Evolutionary conservation across 129 eudicot species (phyloP).

Genomic region (sunflower (Helianthus annuus)): DNA sequence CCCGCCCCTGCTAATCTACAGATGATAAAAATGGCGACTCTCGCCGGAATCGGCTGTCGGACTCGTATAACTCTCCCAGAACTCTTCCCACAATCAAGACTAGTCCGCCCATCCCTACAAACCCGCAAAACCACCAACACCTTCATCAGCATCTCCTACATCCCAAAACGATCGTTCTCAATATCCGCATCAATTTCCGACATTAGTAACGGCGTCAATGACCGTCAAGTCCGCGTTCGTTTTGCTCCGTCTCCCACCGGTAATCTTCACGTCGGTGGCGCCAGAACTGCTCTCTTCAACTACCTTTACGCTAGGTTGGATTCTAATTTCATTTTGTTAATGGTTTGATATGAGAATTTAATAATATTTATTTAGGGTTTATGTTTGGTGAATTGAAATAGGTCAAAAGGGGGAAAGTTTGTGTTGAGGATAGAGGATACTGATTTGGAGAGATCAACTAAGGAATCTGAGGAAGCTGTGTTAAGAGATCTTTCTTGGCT

Average conservation of each 20-base stretch:
- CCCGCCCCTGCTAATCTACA: background rate
- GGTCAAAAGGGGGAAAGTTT: conserved; percentile 90
- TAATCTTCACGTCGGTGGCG: conserved; percentile 92
- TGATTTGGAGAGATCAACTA: conserved; percentile 87
- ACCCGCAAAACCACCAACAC: conserved; percentile 12
- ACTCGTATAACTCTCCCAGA: conserved; percentile 1
- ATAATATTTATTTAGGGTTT: too few species aligned
- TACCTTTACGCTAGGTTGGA: conserved; percentile 69
- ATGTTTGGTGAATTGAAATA: conserved; percentile 5
- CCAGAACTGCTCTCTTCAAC: conserved; percentile 81
- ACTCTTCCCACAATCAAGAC: conserved; percentile 17
- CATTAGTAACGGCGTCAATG: background rate
- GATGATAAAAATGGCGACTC: conserved; percentile 34
- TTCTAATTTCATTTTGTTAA: background rate
- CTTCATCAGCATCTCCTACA: conserved; percentile 2
- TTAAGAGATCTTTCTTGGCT: conserved; percentile 86
- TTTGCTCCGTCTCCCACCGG: conserved; percentile 98
- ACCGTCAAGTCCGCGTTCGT: conserved; percentile 69
- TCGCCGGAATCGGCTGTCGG: conserved; percentile 25
- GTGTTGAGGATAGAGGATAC: conserved; percentile 90
- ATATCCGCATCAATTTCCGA: conserved; percentile 46
- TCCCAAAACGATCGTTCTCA: conserved; percentile 35
- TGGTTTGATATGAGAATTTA: background rate
- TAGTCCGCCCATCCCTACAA: conserved; percentile 25
- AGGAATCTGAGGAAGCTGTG: conserved; percentile 85